Conservation (phyloP, 768 basidiomycete genomes). For the Dioszegia aurantiaca region DNA sequence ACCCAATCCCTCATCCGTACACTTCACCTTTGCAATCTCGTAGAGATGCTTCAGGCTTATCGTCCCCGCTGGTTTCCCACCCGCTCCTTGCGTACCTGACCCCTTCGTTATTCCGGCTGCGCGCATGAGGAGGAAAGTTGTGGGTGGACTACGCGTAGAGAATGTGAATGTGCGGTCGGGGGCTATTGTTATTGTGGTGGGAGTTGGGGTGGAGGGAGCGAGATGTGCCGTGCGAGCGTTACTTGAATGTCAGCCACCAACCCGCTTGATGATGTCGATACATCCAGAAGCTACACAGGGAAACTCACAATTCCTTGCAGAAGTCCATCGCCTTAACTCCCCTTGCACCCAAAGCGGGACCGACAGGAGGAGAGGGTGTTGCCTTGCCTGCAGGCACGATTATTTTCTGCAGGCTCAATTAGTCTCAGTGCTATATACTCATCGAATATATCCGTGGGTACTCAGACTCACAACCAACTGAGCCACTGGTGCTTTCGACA, state of each 20-base stretch:
- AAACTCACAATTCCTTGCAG: constrained; percentile 80
- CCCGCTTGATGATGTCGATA: too few species aligned
- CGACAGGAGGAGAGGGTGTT: constrained; percentile 90
- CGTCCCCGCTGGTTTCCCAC: constrained; percentile 20
- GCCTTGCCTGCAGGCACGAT: constrained; percentile 91
- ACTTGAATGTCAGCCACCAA: constrained; percentile 34
- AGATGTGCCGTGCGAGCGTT: constrained; percentile 93
- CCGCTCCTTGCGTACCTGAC: constrained; percentile 58
- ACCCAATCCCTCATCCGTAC: constrained; percentile 80
- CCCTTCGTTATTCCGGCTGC: constrained; percentile 88
- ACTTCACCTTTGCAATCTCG: constrained; percentile 97
- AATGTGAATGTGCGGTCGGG: constrained; percentile 96
- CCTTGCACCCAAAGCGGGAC: constrained; percentile 93
- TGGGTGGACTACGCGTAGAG: constrained; percentile 76
- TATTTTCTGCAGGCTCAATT: constrained; percentile 53
- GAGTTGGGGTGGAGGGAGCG: constrained; percentile 76
- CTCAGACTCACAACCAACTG: constrained; percentile 11
- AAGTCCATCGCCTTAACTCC: constrained; percentile 99
- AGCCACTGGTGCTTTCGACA: constrained; percentile 19
- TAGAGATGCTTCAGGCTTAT: constrained; percentile 95
- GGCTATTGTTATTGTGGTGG: constrained; percentile 87
- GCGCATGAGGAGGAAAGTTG: constrained; percentile 84
- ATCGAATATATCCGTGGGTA: not conserved
- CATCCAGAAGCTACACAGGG: too few species aligned
- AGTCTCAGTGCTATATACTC: not conserved